Evolutionary conservation across 768 basidiomycete genomes (phyloP), one percentile per base, ranked within the genome.

Genomic region (Amanita phalloides): DNA sequence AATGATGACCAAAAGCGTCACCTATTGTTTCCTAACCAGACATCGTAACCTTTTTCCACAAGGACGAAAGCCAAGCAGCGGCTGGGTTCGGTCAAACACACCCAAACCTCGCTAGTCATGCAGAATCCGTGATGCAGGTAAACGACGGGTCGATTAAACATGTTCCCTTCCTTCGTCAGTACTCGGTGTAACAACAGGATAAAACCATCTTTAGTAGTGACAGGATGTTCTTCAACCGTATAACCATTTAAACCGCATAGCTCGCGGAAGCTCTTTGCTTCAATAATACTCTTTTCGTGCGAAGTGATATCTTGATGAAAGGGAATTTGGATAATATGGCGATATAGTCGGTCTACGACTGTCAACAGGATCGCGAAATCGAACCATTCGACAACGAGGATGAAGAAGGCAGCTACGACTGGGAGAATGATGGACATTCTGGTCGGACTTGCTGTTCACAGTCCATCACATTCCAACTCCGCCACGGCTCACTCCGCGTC

Each of bases 51-150:
- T 57, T 76, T 73, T 64, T 90, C 86, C 20, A 73, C 89, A 32
- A 91, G 78, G 39, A 84, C 81, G 58, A 91, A 90, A 0, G 90
- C 85, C 37, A 91, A 60, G 48, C 77, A 77, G 17, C 88, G 81
- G 30, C 77, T 71, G 13, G 78, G 71, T 42, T 77, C 70, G 0
- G 87, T 91, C 54, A 90, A 64, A 66, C 89, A 90, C 9, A 91
- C 74, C 89, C 89, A 78, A 11, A 90, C 76, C 62, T 91, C 90
- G 57, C 82, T 85, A 62, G 87, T 90, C 89, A 91, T 91, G 56
- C 90, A 74, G 25, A 91, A 72, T 4, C 89, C 90, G 59, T 91
- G 90, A 58, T 91, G 89, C 5, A 91, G 71, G 63, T 91, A 91
- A 10, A 90, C 87, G 5, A 89, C 86, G 1, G 89, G 88, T 57